These are phyloP conservation scores for Populus deltoides DNA, from an alignment of 345 rosid genomes.

Conservation along the genomic window DNA sequence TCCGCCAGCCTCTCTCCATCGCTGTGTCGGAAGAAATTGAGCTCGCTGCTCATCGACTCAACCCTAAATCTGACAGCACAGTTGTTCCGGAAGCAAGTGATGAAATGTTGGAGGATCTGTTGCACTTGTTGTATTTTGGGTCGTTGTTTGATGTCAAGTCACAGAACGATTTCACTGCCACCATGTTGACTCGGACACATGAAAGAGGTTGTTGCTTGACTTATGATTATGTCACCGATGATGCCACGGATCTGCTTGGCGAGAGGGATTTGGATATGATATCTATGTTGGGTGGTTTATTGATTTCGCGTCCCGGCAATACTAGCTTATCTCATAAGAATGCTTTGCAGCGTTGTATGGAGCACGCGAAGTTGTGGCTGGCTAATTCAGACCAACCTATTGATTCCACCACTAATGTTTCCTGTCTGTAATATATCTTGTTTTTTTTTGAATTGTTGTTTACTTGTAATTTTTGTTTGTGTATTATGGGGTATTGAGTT, in stretches of 20 bases:
- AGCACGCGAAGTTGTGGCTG: slow-evolving; percentile 79
- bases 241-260: slow-evolving; percentile 79
- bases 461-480: not conserved
- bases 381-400: slow-evolving; percentile 59
- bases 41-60: slow-evolving; percentile 33
- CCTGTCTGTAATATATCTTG: slow-evolving; percentile 44
- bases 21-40: slow-evolving; percentile 75
- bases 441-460: not conserved
- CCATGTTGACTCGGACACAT: slow-evolving; percentile 75
- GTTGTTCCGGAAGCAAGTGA: slow-evolving; percentile 17
- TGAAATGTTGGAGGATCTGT: slow-evolving; percentile 52
- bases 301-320: slow-evolving; percentile 77
- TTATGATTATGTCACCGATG: slow-evolving; percentile 87
- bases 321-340: slow-evolving; percentile 74
- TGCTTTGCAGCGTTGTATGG: slow-evolving; percentile 66
- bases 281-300: slow-evolving; percentile 52
- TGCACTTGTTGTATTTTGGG: slow-evolving; percentile 76
- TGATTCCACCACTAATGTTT: slow-evolving; percentile 45
- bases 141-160: slow-evolving; percentile 76
- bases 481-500: not conserved
- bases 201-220: slow-evolving; percentile 90
- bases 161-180: slow-evolving; percentile 72
- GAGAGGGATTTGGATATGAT: slow-evolving; percentile 81
- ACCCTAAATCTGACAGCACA: not conserved
- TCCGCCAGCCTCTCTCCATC: slow-evolving; percentile 57